Base-by-base conservation (phyloP, 2,329 filamentous ascomycete species). In the Tolypocladium album region DNA sequence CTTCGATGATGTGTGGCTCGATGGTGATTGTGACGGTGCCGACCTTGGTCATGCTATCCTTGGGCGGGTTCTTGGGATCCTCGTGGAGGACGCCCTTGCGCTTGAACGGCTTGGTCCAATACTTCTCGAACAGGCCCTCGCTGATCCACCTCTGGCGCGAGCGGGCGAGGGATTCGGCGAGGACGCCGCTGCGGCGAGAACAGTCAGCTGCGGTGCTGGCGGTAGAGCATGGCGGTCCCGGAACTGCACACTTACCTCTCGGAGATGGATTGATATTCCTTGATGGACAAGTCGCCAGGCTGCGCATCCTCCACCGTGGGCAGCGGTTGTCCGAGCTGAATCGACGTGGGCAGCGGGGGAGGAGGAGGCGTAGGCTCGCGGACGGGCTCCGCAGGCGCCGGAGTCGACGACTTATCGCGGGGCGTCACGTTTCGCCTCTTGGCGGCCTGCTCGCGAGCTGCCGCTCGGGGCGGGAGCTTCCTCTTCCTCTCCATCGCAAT, bases 1-100 rank as follows among this genome's bases (percentile, higher is more conserved):
- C 89, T 65, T 92, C 88, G 66, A 94, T 84, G 52, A 89, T 83
- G 69, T 94, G 89, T 53, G 90, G 90, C 71, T 92, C 90, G 61
- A 92, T 85, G 27, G 85, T 88, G 63, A 95, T 85, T 40, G 86
- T 86, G 63, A 89, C 86, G 65, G 82, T 83, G 65, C 90, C 90
- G 27, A 90, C 81, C 71, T 86, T 89, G 64, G 81, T 78, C 85
- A 91, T 90, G 63, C 81, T 85, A 55, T 90, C 83, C 72, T 88
- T 86, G 63, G 86, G 75, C 2, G 86, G 87, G 66, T 89, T 89
- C 65, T 85, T 84, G 7, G 82, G 78, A 58, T 86, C 83, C 66
- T 87, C 86, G 59, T 82, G 80, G 31, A 85, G 72, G 3, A 83
- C 81, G 52, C 86, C 85, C 71, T 88, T 89, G 63, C 83, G 82